Percentiles rank a stretch among this genome's conserved stretches.
phyloP scores from a whole-genome alignment of 1,284 basidiomycete genomes.

The Apiotrichum brassicae region DNA sequence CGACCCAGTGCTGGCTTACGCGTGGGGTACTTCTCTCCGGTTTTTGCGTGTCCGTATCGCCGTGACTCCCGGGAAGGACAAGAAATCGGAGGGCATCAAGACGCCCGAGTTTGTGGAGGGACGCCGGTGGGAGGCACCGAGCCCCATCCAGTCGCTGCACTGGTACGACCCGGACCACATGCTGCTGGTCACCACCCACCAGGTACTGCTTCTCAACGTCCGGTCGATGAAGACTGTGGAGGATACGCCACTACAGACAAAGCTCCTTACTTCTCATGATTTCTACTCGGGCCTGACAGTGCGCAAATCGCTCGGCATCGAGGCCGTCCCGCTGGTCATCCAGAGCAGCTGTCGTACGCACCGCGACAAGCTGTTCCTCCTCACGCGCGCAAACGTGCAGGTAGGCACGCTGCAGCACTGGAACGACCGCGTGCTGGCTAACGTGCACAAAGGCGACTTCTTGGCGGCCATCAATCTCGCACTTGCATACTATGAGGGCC shows the following conservation, averaged over 20 bases:
- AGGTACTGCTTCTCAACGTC: slow-evolving; percentile 66
- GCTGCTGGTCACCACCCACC: slow-evolving; percentile 53
- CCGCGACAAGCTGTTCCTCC: slow-evolving; percentile 83
- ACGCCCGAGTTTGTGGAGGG: slow-evolving; percentile 42
- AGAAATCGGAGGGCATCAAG: slow-evolving; percentile 13
- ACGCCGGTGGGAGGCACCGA: slow-evolving; percentile 37
- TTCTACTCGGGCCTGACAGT: slow-evolving; percentile 21
- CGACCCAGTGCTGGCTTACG: slow-evolving; percentile 69
- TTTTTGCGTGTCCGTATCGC: slow-evolving; percentile 54
- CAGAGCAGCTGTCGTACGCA: slow-evolving; percentile 71
- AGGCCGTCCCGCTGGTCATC: slow-evolving; percentile 39
- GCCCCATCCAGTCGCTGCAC: slow-evolving; percentile 45
- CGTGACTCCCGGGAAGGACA: slow-evolving; percentile 1
- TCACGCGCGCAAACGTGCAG: slow-evolving; percentile 58
- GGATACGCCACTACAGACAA: slow-evolving; percentile 34
- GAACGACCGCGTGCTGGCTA: slow-evolving; percentile 83
- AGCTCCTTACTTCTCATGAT: slow-evolving; percentile 37
- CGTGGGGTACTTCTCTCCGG: slow-evolving; percentile 66
- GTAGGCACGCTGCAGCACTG: slow-evolving; percentile 87
- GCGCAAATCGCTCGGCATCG: slow-evolving; percentile 3
- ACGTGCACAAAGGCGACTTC: slow-evolving; percentile 82
- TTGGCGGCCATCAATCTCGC: slow-evolving; percentile 82
- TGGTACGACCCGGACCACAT: slow-evolving; percentile 51
- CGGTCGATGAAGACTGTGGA: slow-evolving; percentile 44
- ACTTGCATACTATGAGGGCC: slow-evolving; percentile 74